A percentile compares a stretch with the other conserved stretches of the same genome.
phyloP scores from a whole-genome alignment of 495 filamentous ascomycete genomes.

The Talaromyces adpressus region DNA sequence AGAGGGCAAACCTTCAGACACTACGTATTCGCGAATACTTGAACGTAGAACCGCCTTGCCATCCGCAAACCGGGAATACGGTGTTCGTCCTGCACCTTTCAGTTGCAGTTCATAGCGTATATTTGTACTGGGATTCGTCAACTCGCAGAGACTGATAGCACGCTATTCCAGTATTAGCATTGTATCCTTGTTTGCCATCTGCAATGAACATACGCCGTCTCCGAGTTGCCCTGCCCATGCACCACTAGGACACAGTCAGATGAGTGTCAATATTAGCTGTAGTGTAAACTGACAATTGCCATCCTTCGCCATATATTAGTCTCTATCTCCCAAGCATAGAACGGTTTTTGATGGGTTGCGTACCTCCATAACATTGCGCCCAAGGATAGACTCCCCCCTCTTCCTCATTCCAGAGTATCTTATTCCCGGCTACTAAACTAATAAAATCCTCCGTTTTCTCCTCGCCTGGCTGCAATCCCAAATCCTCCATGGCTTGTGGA shows the following conservation, averaged over 20 bases:
- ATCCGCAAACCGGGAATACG: slow-evolving; percentile 96
- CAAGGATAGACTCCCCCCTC: slow-evolving; percentile 79
- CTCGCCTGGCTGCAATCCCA: slow-evolving; percentile 63
- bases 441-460: slow-evolving; percentile 69
- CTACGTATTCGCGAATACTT: slow-evolving; percentile 88
- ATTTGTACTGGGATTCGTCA: slow-evolving; percentile 66
- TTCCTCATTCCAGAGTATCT: slow-evolving; percentile 52
- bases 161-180: slow-evolving; percentile 29
- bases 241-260: slow-evolving; percentile 36
- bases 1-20: slow-evolving; percentile 61
- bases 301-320: slow-evolving; percentile 28
- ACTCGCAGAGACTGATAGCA: slow-evolving; percentile 89
- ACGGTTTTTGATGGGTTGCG: slow-evolving; percentile 5
- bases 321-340: neutral
- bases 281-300: slow-evolving; percentile 42
- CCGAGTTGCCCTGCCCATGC: slow-evolving; percentile 94
- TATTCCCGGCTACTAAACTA: slow-evolving; percentile 71
- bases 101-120: slow-evolving; percentile 83
- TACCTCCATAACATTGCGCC: slow-evolving; percentile 95
- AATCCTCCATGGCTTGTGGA: slow-evolving; percentile 64
- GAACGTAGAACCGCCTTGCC: slow-evolving; percentile 88
- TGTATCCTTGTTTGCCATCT: no score
- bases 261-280: neutral
- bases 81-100: slow-evolving; percentile 88
- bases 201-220: slow-evolving; percentile 53